A percentile compares a stretch with the other conserved stretches of the same genome.
These are phyloP conservation scores for Talaromyces sp. DNA, from an alignment of 2,329 filamentous ascomycete species.

Conservation along the genomic window DNA sequence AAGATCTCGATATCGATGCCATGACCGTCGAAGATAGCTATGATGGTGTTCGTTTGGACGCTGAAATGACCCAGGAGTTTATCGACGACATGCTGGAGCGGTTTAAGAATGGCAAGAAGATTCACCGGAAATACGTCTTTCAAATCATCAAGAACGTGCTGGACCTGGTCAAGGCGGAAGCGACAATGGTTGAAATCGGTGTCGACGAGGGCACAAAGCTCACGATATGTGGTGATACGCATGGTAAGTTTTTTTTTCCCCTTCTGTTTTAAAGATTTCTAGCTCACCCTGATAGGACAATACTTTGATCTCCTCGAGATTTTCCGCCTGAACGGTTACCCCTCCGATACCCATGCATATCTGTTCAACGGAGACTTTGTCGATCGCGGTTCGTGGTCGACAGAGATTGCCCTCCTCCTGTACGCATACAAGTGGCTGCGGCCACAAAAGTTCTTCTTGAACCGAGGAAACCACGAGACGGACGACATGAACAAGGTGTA, in stretches of 20 bases:
- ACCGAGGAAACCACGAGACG: conserved; percentile 97
- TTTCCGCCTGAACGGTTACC: conserved; percentile 84
- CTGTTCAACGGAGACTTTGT: conserved; percentile 99
- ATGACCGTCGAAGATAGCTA: conserved; percentile 81
- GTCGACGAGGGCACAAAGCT: conserved; percentile 72
- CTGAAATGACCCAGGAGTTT: conserved; percentile 91
- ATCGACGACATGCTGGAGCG: conserved; percentile 95
- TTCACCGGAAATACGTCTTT: conserved; percentile 95
- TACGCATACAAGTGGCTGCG: conserved; percentile 97
- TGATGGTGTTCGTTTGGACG: conserved; percentile 72
- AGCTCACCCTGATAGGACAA: conserved; percentile 59
- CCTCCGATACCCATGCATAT: conserved; percentile 82
- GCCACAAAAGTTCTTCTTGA: conserved; percentile 85
- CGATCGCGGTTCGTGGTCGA: conserved; percentile 95
- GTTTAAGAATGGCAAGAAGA: conserved; percentile 93
- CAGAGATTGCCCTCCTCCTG: conserved; percentile 87
- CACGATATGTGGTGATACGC: conserved; percentile 95
- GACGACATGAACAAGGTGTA: conserved; percentile 99
- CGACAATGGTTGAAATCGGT: conserved; percentile 93
- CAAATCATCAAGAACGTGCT: conserved; percentile 89
- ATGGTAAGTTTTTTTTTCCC: conserved; percentile 55
- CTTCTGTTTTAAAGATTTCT: background rate
- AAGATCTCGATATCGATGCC: conserved; percentile 80
- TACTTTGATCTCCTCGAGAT: conserved; percentile 97
- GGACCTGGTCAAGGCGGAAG: conserved; percentile 84